Base-by-base conservation (phyloP, 805 yeast species). In the Candida peoriensis region DNA sequence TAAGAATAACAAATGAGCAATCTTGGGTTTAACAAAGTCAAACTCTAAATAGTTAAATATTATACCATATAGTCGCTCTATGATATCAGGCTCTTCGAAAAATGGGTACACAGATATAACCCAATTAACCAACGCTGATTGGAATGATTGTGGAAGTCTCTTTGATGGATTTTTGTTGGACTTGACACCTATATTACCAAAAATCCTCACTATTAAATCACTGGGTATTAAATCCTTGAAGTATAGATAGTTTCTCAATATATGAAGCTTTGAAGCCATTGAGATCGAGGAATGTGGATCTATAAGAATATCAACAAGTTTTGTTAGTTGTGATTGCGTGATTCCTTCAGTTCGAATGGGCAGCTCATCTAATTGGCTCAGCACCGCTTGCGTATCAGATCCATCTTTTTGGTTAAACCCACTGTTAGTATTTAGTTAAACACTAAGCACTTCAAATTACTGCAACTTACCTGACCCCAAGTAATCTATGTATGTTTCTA, bases 11-110 rank as follows among this genome's bases (percentile, higher is more conserved):
- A 65, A 32, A 26, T 57, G 57, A 1, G 66, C 57, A 16, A 63
- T 37, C 44, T 58, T 50, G 4, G 52, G 43, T 37, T 64, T 59
- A 3, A 64, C 33, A 36, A 44, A 63, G n/a, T 57, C 62, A 32
- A 48, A 59, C 35, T 58, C 59, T 50, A 68, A 48, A 15, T 54
- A 48, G 27, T 63, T 60, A 33, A 63, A 48, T 42, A 61, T 47
- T 8, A 55, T 15, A 2, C 65, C 56, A 29, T 51, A 51, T 4
- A 50, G 23, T 15, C 34, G 33, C 1, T 37, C 42, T 12, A 48
- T 45, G 8, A 47, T 29, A 7, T 32, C 28, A 5, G 40, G 32
- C 3, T 50, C 43, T 14, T 49, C 48, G 8, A 55, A 24, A 20
- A 52, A 42, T 2, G 58, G 39, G 30, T 46, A 51, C 0, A 60